phyloP scores from a whole-genome alignment of 192 early-diverging fungal species.

The Umbelopsis ramanniana region DNA sequence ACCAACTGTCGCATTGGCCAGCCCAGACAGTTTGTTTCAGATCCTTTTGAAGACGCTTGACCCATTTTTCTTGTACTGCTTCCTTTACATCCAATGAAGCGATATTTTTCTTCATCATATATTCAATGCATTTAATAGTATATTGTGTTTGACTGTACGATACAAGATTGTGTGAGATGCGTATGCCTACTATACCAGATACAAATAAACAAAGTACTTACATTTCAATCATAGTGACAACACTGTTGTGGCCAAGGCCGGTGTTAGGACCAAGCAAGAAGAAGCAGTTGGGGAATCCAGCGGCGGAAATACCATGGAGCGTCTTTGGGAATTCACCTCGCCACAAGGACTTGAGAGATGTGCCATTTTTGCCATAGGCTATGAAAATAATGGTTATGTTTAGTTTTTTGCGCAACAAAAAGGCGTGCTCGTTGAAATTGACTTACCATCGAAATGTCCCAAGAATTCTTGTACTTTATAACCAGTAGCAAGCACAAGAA shows the following conservation, averaged over 20 bases:
- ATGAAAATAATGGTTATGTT: no score
- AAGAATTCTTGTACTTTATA: conserved; percentile 48
- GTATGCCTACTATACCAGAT: background rate
- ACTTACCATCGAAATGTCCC: conserved; percentile 27
- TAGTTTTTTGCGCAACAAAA: no score
- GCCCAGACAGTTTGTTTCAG: conserved; percentile 53
- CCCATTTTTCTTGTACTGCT: conserved; percentile 41
- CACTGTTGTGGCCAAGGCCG: conserved; percentile 54
- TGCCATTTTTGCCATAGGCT: conserved; percentile 42
- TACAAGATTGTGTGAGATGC: background rate
- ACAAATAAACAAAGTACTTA: background rate
- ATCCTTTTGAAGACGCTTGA: conserved; percentile 36
- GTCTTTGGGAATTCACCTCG: conserved; percentile 40
- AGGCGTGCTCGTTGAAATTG: background rate
- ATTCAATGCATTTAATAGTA: conserved; percentile 44
- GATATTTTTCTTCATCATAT: conserved; percentile 46
- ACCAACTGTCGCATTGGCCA: conserved; percentile 53
- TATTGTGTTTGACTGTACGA: conserved; percentile 46
- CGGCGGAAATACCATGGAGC: conserved; percentile 47
- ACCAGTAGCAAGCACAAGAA: conserved; percentile 57
- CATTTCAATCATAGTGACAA: conserved; percentile 56
- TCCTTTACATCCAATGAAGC: conserved; percentile 38
- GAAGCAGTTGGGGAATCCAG: conserved; percentile 60
- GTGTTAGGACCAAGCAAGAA: conserved; percentile 57
- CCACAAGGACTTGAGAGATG: conserved; percentile 40